These are phyloP conservation scores for Podochytrium sp. DNA, from an alignment of 192 early-diverging fungal genomes.

Conservation along the genomic window DNA sequence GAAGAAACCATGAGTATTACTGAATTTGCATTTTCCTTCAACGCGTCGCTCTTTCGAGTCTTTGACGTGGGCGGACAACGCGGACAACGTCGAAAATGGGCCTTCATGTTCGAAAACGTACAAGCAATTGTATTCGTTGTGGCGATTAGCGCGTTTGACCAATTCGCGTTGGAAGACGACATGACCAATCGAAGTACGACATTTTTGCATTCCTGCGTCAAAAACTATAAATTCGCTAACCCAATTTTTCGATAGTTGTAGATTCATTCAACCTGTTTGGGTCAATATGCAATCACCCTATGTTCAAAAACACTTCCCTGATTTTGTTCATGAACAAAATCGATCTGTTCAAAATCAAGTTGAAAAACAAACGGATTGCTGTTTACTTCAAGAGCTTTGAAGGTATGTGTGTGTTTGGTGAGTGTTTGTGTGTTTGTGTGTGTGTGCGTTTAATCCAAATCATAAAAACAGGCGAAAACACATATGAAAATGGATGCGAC, in stretches of 20 bases:
- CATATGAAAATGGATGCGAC: slow-evolving; percentile 47
- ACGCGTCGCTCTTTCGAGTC: slow-evolving; percentile 49
- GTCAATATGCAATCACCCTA: slow-evolving; percentile 45
- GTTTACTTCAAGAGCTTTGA: slow-evolving; percentile 46
- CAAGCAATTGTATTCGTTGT: slow-evolving; percentile 65
- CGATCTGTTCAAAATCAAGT: slow-evolving; percentile 49
- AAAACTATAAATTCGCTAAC: not conserved
- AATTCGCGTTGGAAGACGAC: slow-evolving; percentile 57
- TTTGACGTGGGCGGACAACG: slow-evolving; percentile 71
- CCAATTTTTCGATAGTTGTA: slow-evolving; percentile 19
- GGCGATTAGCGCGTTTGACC: slow-evolving; percentile 62
- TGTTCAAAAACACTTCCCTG: slow-evolving; percentile 46
- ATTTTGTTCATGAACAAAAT: slow-evolving; percentile 59
- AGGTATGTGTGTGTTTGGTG: slow-evolving; percentile 29
- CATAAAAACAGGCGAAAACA: slow-evolving; percentile 41
- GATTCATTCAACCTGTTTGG: slow-evolving; percentile 50
- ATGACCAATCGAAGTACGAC: slow-evolving; percentile 48
- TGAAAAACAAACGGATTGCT: slow-evolving; percentile 36
- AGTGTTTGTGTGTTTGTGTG: not conserved
- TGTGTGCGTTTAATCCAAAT: not conserved
- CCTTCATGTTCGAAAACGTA: slow-evolving; percentile 55
- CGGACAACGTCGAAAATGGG: slow-evolving; percentile 51
- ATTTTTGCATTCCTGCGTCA: not conserved
- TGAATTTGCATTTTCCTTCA: slow-evolving; percentile 65
- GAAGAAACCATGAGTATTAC: slow-evolving; percentile 68